Evolutionary conservation across 768 basidiomycete genomes (phyloP).

Genomic region (Sporobolomyces pararoseus): DNA sequence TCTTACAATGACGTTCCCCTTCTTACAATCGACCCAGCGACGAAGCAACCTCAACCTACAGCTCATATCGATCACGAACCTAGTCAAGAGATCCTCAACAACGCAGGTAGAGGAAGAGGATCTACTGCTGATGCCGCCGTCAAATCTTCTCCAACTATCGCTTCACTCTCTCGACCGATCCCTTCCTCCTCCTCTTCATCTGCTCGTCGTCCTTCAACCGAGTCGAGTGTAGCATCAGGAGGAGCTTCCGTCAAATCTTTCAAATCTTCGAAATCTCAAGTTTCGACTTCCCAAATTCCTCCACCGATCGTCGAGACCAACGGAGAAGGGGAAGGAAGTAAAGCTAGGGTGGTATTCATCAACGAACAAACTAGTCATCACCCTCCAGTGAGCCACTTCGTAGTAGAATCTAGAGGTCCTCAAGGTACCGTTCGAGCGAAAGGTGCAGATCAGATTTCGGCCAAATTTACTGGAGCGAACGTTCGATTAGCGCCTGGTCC

Average conservation of each 20-base stretch:
- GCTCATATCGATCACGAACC: conserved; percentile 47
- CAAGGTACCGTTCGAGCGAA: conserved; percentile 34
- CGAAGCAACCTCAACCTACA: conserved; percentile 46
- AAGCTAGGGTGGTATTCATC: conserved; percentile 42
- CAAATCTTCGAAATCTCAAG: conserved; percentile 53
- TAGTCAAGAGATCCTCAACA: conserved; percentile 23
- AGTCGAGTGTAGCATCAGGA: conserved; percentile 2
- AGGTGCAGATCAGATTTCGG: conserved; percentile 89
- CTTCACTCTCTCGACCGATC: conserved; percentile 57
- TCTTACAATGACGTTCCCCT: conserved; percentile 51
- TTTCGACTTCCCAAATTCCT: conserved; percentile 32
- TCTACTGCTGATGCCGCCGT: conserved; percentile 15
- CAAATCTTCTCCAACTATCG: conserved; percentile 9
- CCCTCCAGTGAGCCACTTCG: conserved; percentile 82
- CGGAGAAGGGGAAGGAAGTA: conserved; percentile 55
- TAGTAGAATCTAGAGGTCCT: conserved; percentile 45
- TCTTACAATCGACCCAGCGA: conserved; percentile 47
- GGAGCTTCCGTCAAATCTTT: conserved; percentile 24
- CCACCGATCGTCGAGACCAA: neutral
- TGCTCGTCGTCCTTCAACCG: conserved; percentile 50
- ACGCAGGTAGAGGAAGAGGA: conserved; percentile 24
- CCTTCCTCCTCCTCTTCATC: conserved; percentile 75
- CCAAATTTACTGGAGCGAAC: conserved; percentile 54
- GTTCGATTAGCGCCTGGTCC: conserved; percentile 76
- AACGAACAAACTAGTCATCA: conserved; percentile 73